Percentiles rank a stretch among this genome's conserved stretches.
Conservation (phyloP, 1,284 basidiomycete species). For the Kwoniella shivajii region DNA sequence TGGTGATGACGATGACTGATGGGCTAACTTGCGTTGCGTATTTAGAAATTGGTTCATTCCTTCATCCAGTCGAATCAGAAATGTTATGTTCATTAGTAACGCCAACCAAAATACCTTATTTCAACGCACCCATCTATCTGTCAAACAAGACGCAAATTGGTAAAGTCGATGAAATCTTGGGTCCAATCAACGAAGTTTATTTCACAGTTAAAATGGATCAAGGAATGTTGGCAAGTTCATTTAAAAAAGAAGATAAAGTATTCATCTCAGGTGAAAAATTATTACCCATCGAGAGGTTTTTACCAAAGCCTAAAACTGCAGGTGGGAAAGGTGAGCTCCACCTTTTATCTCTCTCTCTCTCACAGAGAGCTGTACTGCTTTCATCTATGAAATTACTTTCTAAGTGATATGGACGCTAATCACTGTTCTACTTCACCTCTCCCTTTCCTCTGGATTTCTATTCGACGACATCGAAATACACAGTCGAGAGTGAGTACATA, state of each 20-base stretch:
- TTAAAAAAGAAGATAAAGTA: constrained; percentile 97
- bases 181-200: constrained; percentile 96
- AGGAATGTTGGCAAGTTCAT: constrained; percentile 92
- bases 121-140: constrained; percentile 98
- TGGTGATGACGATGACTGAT: neutral
- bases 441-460: constrained; percentile 17
- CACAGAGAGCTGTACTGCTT: neutral
- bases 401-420: neutral
- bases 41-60: constrained; percentile 81
- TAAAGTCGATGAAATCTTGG: constrained; percentile 86
- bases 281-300: constrained; percentile 92
- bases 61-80: constrained; percentile 96
- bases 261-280: constrained; percentile 96
- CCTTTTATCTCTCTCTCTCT: neutral
- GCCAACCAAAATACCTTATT: constrained; percentile 92
- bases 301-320: constrained; percentile 89
- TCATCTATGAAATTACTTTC: neutral
- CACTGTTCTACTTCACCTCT: neutral
- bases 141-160: constrained; percentile 94
- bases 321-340: constrained; percentile 64
- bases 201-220: constrained; percentile 98
- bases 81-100: constrained; percentile 91
- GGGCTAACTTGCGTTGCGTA: neutral
- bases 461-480: neutral
- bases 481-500: constrained; percentile 28